Percentiles rank a stretch among this genome's conserved stretches.
These are phyloP conservation scores for Gonium pectorale DNA, from an alignment of 139 green algal species.

Conservation along the genomic window DNA sequence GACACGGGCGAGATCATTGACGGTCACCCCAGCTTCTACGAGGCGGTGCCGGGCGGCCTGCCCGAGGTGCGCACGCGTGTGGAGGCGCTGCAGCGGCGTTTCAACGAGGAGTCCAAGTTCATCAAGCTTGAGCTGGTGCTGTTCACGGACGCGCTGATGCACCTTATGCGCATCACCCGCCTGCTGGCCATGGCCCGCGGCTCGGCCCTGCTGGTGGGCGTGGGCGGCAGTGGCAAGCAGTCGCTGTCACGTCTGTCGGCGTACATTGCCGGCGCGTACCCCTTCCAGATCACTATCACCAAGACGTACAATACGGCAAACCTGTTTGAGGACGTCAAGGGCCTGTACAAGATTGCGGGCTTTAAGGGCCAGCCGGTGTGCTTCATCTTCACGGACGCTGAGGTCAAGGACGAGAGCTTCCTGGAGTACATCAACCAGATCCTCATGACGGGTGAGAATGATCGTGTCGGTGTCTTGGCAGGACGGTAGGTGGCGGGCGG, in stretches of 20 bases:
- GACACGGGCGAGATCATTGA: constrained; percentile 75
- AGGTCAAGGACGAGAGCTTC: constrained; percentile 96
- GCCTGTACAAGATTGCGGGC: constrained; percentile 94
- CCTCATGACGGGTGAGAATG: constrained; percentile 90
- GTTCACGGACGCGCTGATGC: constrained; percentile 92
- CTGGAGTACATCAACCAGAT: constrained; percentile 99
- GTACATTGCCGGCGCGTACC: constrained; percentile 86
- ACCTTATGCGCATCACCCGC: constrained; percentile 91
- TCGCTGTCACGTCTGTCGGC: constrained; percentile 80
- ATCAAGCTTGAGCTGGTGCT: constrained; percentile 92
- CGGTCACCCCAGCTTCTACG: constrained; percentile 88
- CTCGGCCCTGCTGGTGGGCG: constrained; percentile 92
- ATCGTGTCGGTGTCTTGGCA: too few relatives aligned
- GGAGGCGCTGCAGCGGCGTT: constrained; percentile 79
- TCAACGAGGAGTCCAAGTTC: constrained; percentile 87
- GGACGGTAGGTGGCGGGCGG: too few relatives aligned
- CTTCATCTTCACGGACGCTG: constrained; percentile 95
- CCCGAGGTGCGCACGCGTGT: constrained; percentile 74
- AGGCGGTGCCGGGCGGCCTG: constrained; percentile 81
- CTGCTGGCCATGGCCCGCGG: constrained; percentile 90
- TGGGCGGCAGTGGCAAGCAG: constrained; percentile 95
- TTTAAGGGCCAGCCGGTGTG: constrained; percentile 92
- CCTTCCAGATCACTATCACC: constrained; percentile 86
- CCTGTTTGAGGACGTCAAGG: constrained; percentile 97
- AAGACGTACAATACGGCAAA: constrained; percentile 92